Evolutionary conservation across 768 basidiomycete species (phyloP).

Genomic region (Leucosporidium yakuticum): DNA sequence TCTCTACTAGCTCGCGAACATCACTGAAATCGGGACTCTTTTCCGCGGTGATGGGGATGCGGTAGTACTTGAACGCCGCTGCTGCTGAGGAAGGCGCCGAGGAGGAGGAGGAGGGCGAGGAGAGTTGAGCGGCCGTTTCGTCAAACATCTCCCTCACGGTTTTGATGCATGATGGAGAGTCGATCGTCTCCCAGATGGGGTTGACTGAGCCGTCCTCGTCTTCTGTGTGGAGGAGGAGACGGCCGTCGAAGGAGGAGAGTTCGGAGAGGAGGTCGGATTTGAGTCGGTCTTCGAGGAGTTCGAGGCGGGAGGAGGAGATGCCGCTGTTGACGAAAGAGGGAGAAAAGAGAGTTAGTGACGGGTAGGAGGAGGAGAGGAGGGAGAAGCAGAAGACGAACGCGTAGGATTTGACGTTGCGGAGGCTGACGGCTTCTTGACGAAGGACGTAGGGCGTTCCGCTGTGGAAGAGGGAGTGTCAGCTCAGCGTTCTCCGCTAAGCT

Average conservation of each 20-base stretch:
- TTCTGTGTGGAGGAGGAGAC: slow-evolving; percentile 84
- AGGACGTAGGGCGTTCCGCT: slow-evolving; percentile 76
- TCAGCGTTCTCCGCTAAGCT: neutral
- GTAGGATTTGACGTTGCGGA: slow-evolving; percentile 88
- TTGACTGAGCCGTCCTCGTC: slow-evolving; percentile 77
- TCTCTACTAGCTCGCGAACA: slow-evolving; percentile 59
- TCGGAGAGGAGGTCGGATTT: slow-evolving; percentile 82
- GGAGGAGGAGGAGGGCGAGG: neutral
- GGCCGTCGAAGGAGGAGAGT: slow-evolving; percentile 69
- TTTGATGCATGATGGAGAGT: slow-evolving; percentile 53
- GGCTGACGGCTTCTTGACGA: slow-evolving; percentile 70
- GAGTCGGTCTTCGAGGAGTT: slow-evolving; percentile 82
- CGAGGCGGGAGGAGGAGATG: slow-evolving; percentile 81
- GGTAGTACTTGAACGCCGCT: slow-evolving; percentile 60
- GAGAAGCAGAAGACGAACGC: slow-evolving; percentile 10
- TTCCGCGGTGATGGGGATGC: slow-evolving; percentile 91
- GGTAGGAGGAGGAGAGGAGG: too few species aligned
- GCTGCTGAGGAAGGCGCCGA: too few species aligned
- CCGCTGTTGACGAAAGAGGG: slow-evolving; percentile 55
- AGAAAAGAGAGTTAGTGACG: neutral
- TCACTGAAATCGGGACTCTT: slow-evolving; percentile 47
- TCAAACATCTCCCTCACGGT: slow-evolving; percentile 87
- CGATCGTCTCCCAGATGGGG: slow-evolving; percentile 81
- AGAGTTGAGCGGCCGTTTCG: slow-evolving; percentile 8
- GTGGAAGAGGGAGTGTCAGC: neutral